These are phyloP conservation scores for Leccinum arenicola DNA, from an alignment of 768 basidiomycete species.

Conservation along the genomic window DNA sequence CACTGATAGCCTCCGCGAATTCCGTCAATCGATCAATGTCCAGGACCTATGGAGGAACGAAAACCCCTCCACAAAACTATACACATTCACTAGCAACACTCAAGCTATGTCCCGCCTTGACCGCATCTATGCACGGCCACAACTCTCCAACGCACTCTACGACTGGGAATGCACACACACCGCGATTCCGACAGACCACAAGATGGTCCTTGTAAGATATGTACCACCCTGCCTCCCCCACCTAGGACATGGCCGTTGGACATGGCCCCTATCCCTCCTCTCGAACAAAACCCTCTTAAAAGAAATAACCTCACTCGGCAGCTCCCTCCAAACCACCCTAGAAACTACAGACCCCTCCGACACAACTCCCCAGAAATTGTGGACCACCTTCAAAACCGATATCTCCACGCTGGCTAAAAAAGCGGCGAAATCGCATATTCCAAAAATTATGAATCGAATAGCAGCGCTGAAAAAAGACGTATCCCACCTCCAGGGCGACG, in stretches of 20 bases:
- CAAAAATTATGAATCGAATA: background rate
- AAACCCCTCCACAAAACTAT: background rate
- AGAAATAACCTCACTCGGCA: background rate
- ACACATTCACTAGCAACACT: background rate
- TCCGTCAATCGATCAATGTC: background rate
- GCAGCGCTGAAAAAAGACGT: no score
- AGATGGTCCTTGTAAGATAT: background rate
- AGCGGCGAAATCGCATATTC: background rate
- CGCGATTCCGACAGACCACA: constrained; percentile 4
- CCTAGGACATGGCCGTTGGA: background rate
- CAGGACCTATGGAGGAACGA: background rate
- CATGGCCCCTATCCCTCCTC: background rate
- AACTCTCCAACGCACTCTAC: background rate
- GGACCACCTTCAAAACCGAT: background rate
- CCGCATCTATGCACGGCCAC: background rate
- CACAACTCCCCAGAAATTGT: background rate
- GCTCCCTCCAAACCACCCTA: background rate
- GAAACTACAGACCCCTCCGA: background rate
- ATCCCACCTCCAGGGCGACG: no score
- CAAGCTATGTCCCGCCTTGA: background rate
- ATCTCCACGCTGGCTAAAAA: background rate
- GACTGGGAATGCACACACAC: background rate
- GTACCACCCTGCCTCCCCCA: background rate
- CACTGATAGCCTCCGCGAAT: constrained; percentile 9
- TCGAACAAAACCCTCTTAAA: rapidly evolving